phyloP scores from a whole-genome alignment of 1,284 basidiomycete species.

The Malassezia equina region DNA sequence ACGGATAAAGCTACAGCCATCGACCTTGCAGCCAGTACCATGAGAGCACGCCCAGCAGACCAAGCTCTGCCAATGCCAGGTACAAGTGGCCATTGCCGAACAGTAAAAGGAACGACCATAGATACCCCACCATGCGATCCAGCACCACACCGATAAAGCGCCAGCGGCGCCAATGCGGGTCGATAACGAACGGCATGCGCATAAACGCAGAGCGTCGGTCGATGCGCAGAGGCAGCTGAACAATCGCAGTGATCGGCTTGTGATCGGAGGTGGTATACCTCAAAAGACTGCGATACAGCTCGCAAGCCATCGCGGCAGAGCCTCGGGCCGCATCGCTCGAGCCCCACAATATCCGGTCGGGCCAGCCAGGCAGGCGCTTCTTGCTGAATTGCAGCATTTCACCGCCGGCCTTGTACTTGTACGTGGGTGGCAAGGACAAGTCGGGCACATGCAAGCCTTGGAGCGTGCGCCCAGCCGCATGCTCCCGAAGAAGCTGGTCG shows the following conservation, averaged over 20 bases:
- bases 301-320: conserved; percentile 26
- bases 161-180: conserved; percentile 53
- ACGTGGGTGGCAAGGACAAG: conserved; percentile 37
- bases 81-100: conserved; percentile 62
- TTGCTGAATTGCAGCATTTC: conserved; percentile 60
- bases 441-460: conserved; percentile 36
- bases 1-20: conserved; percentile 4
- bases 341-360: conserved; percentile 80
- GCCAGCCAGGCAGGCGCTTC: conserved; percentile 81
- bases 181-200: conserved; percentile 26
- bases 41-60: conserved; percentile 24
- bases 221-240: conserved; percentile 51
- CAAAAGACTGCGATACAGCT: conserved; percentile 46
- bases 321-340: conserved; percentile 54
- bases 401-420: conserved; percentile 38
- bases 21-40: conserved; percentile 26
- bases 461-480: conserved; percentile 24
- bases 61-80: conserved; percentile 27
- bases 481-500: conserved; percentile 38
- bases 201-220: conserved; percentile 17
- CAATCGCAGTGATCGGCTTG: conserved; percentile 45
- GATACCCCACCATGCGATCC: conserved; percentile 63
- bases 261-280: conserved; percentile 43
- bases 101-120: conserved; percentile 63
- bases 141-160: conserved; percentile 57